Evolutionary conservation across 1,284 basidiomycete species (phyloP).

Genomic region (Porogramme epimiltina): DNA sequence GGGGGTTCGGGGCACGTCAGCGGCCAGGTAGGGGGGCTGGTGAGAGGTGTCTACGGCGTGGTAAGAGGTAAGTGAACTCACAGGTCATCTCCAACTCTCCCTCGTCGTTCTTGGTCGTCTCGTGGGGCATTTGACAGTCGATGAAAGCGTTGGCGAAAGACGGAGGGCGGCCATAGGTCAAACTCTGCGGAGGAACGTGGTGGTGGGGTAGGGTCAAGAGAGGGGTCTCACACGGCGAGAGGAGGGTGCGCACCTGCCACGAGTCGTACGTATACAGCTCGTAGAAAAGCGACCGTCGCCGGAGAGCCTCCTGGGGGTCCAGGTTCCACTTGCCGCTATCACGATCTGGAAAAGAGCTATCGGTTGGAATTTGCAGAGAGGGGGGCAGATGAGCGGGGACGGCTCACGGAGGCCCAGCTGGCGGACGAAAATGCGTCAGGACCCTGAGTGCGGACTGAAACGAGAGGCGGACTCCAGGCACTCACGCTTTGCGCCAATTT

Average conservation of each 20-base stretch:
- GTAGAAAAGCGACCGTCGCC: conserved; percentile 63
- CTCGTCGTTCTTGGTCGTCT: conserved; percentile 44
- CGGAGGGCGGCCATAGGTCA: conserved; percentile 72
- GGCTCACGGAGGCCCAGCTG: conserved; percentile 68
- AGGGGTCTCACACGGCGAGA: not conserved
- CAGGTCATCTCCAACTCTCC: conserved; percentile 69
- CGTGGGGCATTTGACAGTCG: conserved; percentile 59
- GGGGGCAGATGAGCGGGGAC: conserved; percentile 3
- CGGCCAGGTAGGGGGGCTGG: not conserved
- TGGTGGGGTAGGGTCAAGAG: not conserved
- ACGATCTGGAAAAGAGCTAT: conserved; percentile 45
- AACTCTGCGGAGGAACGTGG: conserved; percentile 51
- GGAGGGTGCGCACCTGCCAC: conserved; percentile 55
- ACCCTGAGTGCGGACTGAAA: conserved; percentile 3
- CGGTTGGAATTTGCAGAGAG: not conserved
- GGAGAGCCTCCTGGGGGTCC: conserved; percentile 56
- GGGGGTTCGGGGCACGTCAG: not conserved
- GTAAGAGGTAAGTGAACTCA: conserved; percentile 36
- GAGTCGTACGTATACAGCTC: conserved; percentile 69
- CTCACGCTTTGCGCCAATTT: conserved; percentile 70
- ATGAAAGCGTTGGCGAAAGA: conserved; percentile 62
- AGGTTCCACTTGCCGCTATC: conserved; percentile 72
- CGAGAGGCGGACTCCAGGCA: conserved; percentile 13
- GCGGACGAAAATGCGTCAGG: conserved; percentile 12
- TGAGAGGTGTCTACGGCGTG: not conserved